phyloP scores from a whole-genome alignment of 164 flowering plant genomes.

The Sextonia rubra region DNA sequence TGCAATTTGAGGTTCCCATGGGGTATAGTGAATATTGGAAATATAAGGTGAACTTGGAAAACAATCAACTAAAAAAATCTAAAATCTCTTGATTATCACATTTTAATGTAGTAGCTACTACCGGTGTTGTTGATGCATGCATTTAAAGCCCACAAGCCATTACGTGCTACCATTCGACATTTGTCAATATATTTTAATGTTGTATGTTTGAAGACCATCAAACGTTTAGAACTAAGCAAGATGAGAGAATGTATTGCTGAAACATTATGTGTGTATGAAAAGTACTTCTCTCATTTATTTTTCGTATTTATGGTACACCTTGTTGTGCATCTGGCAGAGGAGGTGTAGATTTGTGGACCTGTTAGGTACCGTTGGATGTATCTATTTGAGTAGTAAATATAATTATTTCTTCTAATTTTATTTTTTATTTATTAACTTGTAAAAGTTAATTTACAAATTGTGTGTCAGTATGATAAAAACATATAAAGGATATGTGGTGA shows the following conservation, averaged over 20 bases:
- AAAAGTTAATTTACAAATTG: too few relatives aligned
- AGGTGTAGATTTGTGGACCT: too few relatives aligned
- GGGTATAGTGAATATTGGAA: neutral
- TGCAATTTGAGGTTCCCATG: neutral
- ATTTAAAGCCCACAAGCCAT: neutral
- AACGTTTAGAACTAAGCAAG: too few relatives aligned
- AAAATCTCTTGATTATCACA: constrained; percentile 4
- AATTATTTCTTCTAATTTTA: too few relatives aligned
- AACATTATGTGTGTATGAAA: neutral
- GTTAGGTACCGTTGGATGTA: too few relatives aligned
- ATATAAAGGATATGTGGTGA: too few relatives aligned
- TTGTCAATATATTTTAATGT: neutral
- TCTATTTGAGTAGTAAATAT: too few relatives aligned
- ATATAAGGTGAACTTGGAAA: neutral
- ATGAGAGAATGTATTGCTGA: neutral
- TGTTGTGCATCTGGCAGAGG: too few relatives aligned
- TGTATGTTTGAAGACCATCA: neutral
- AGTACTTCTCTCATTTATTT: neutral
- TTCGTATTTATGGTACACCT: neutral
- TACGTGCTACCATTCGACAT: neutral
- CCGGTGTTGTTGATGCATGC: neutral
- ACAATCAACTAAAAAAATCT: neutral
- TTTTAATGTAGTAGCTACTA: neutral
- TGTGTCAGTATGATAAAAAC: too few relatives aligned
- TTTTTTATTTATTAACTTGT: too few relatives aligned